Percentiles rank a stretch among this genome's conserved stretches.
Conservation (phyloP, 129 eudicot genomes). For the Scalesia atractyloides region DNA sequence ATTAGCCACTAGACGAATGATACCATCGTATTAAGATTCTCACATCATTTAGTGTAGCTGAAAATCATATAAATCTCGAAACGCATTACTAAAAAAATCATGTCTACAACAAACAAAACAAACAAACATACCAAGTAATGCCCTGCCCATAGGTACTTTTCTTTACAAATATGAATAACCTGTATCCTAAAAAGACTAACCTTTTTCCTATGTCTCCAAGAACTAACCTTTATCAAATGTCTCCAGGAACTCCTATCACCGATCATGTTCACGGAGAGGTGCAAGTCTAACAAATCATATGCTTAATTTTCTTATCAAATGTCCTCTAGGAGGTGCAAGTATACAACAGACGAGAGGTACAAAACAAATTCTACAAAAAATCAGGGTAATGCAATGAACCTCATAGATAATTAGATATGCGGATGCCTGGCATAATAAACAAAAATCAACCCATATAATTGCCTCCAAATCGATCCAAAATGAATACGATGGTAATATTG, state of each 20-base stretch:
- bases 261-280: too few species aligned
- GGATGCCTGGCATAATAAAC: neutral
- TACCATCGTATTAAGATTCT: constrained; percentile 74
- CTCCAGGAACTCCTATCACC: too few species aligned
- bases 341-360: neutral
- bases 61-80: constrained; percentile 19
- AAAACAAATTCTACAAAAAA: neutral
- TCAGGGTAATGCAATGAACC: constrained; percentile 10
- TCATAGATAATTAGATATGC: neutral
- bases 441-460: neutral
- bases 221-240: too few species aligned
- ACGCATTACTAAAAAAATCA: constrained; percentile 9
- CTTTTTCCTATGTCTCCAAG: too few species aligned
- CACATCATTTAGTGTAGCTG: constrained; percentile 75
- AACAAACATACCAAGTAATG: neutral
- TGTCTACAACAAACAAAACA: neutral
- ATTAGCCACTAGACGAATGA: constrained; percentile 97
- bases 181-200: too few species aligned
- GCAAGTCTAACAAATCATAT: too few species aligned
- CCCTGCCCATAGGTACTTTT: too few species aligned
- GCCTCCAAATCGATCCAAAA: neutral
- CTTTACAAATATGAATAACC: too few species aligned
- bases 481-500: neutral
- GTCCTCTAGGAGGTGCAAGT: neutral
- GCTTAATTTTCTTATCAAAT: too few species aligned